Evolutionary conservation across 1,284 basidiomycete species (phyloP), one percentile per base, ranked within the genome.

Genomic region (Malassezia nana): DNA sequence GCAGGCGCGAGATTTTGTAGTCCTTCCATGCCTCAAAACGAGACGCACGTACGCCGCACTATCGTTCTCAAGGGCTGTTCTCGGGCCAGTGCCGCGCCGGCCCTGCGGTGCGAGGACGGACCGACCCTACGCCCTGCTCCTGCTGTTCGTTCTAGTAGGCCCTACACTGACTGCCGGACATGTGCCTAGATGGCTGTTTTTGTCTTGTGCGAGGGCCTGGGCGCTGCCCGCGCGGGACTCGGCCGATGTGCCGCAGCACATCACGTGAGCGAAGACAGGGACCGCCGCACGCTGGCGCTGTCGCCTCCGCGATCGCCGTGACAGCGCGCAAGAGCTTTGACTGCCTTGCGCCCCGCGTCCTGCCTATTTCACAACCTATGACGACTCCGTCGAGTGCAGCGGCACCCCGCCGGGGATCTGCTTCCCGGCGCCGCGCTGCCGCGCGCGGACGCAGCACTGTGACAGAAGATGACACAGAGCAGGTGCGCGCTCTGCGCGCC

Each of bases 401-500:
- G 26, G 32, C 55, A 31, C 38, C 47, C 24, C 54, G 49, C 29
- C 33, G 43, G 42, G 47, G 45, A 43, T 25, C 54, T 42, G 26
- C 43, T 35, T 38, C 50, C 26, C 51, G 47, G 50, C 50, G 51
- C 25, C 55, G 46, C 25, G 57, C 30, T 24, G 39, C 33, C 12
- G 45, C 31, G 40, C 52, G 43, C 32, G 39, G 30, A 20, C 46
- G 42, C 31, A 28, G 10, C 13, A 24, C 24, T 38, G 57, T 62
- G 28, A 47, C 57, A n/a, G 61, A 58, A 48, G 69, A 70, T 46
- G 71, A 73, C 43, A 70, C 71, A 28, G 71, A 73, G 50, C 67
- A 66, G 62, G 66, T 69, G 25, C 59, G 64, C 22, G 50, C 46
- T 33, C 62, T 73, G 41, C 64, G 71, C 38, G 48, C 65, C 33